These are phyloP conservation scores for Gigaspora rosea DNA, from an alignment of 192 early-diverging fungal species.

Conservation along the genomic window DNA sequence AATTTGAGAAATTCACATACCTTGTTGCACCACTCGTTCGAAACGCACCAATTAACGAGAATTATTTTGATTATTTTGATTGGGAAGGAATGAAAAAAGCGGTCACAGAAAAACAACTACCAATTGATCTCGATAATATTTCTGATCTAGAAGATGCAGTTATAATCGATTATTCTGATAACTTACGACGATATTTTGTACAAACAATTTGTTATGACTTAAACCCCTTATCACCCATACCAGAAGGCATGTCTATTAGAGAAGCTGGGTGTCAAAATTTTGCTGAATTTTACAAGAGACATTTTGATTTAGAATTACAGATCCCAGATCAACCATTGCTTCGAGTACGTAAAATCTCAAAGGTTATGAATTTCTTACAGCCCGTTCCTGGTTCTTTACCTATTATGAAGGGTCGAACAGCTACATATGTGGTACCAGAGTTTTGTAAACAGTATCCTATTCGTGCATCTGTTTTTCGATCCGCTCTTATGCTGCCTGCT, in stretches of 20 bases:
- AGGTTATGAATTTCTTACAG: slow-evolving; percentile 51
- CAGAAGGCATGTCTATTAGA: slow-evolving; percentile 24
- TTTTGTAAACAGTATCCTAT: slow-evolving; percentile 41
- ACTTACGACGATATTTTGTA: slow-evolving; percentile 48
- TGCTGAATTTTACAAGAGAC: slow-evolving; percentile 48
- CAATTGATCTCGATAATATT: slow-evolving; percentile 33
- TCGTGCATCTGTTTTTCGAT: slow-evolving; percentile 45
- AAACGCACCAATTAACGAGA: slow-evolving; percentile 39
- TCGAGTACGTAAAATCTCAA: slow-evolving; percentile 39
- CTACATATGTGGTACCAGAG: slow-evolving; percentile 42
- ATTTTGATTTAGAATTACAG: slow-evolving; percentile 15
- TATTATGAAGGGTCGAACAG: slow-evolving; percentile 32
- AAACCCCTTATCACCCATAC: slow-evolving; percentile 34
- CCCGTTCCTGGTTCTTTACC: slow-evolving; percentile 30
- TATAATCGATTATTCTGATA: slow-evolving; percentile 45
- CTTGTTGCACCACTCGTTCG: slow-evolving; percentile 55
- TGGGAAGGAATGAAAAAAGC: slow-evolving; percentile 50
- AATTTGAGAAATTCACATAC: slow-evolving; percentile 50
- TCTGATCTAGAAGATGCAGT: slow-evolving; percentile 34
- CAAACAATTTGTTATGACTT: slow-evolving; percentile 37
- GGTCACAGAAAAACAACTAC: not conserved
- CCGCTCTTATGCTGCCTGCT: slow-evolving; percentile 59
- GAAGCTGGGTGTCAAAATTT: slow-evolving; percentile 40
- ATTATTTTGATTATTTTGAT: slow-evolving; percentile 41
- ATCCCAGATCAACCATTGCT: slow-evolving; percentile 42